Evolutionary conservation across 2,329 filamentous ascomycete species (phyloP).

Genomic region (Setomelanomma holmii): DNA sequence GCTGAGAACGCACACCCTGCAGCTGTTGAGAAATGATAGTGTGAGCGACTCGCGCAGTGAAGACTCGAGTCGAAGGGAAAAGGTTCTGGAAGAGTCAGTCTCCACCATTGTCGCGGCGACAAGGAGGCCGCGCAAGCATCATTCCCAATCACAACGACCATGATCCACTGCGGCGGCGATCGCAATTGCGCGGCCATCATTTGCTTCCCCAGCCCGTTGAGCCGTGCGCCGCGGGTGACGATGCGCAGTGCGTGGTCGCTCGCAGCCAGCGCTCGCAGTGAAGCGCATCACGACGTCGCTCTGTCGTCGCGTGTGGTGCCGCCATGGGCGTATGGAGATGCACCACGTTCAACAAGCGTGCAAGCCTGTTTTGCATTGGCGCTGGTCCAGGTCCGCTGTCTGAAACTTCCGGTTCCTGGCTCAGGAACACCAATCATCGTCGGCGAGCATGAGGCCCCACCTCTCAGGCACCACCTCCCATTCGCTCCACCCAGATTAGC

Average conservation of each 20-base stretch:
- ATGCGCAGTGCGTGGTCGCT: conserved; percentile 1
- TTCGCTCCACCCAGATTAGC: conserved; percentile 34
- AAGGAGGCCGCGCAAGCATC: conserved; percentile 25
- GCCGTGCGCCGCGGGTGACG: conserved; percentile 4
- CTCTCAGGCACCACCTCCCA: conserved; percentile 28
- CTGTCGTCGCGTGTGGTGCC: conserved; percentile 12
- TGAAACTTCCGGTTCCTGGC: conserved; percentile 30
- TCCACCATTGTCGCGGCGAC: conserved; percentile 30
- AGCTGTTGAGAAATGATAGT: conserved; percentile 25
- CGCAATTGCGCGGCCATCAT: conserved; percentile 38
- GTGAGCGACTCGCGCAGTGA: conserved; percentile 13
- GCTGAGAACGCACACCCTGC: not conserved
- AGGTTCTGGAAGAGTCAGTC: conserved; percentile 34
- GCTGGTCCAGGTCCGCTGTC: conserved; percentile 3
- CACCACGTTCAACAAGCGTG: conserved; percentile 23
- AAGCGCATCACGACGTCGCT: conserved; percentile 6
- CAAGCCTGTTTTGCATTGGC: conserved; percentile 12
- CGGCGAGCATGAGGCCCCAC: conserved; percentile 5
- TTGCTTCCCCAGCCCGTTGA: conserved; percentile 7
- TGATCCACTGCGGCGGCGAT: conserved; percentile 31
- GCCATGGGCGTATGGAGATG: conserved; percentile 18
- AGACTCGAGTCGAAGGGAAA: conserved; percentile 21
- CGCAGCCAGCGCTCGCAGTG: conserved; percentile 5
- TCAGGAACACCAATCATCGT: conserved; percentile 43
- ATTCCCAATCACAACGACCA: conserved; percentile 20